A percentile compares a stretch with the other conserved stretches of the same genome.
Conservation (phyloP, 768 basidiomycete genomes). For the Trametes cingulata region DNA sequence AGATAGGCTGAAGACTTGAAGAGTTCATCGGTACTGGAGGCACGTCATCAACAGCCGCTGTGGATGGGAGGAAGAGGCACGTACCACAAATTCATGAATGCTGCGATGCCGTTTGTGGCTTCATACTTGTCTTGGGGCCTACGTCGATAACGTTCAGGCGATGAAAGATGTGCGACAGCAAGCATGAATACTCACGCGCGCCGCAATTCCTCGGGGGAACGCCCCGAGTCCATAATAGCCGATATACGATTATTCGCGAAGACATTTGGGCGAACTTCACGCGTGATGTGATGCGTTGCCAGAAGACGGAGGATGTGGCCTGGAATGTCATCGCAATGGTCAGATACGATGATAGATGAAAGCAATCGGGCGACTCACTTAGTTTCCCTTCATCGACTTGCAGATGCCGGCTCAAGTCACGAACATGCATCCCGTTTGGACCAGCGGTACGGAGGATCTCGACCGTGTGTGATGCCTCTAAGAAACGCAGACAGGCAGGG, state of each 20-base stretch:
- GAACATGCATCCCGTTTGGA: constrained; percentile 50
- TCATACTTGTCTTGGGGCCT: constrained; percentile 69
- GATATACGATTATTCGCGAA: constrained; percentile 75
- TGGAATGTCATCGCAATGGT: constrained; percentile 26
- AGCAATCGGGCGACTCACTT: constrained; percentile 38
- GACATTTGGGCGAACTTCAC: constrained; percentile 67
- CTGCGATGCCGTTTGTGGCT: constrained; percentile 64
- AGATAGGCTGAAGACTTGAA: constrained; percentile 76
- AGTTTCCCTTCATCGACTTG: constrained; percentile 47
- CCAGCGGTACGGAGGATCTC: constrained; percentile 73
- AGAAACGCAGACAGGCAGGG: constrained; percentile 69
- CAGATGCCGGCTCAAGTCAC: constrained; percentile 40
- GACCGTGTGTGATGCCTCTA: constrained; percentile 69
- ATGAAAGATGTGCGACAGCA: neutral
- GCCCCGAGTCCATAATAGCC: constrained; percentile 68
- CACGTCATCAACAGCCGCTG: neutral
- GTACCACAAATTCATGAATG: constrained; percentile 70
- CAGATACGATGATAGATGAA: neutral
- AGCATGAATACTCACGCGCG: constrained; percentile 41
- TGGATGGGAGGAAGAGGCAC: constrained; percentile 24
- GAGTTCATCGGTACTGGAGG: constrained; percentile 71
- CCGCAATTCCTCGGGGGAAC: constrained; percentile 49
- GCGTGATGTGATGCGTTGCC: constrained; percentile 75
- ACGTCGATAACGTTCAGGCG: neutral
- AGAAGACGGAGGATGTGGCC: constrained; percentile 75